Evolutionary conservation across 2,329 filamentous ascomycete species (phyloP).

Genomic region (Ustulina deusta): DNA sequence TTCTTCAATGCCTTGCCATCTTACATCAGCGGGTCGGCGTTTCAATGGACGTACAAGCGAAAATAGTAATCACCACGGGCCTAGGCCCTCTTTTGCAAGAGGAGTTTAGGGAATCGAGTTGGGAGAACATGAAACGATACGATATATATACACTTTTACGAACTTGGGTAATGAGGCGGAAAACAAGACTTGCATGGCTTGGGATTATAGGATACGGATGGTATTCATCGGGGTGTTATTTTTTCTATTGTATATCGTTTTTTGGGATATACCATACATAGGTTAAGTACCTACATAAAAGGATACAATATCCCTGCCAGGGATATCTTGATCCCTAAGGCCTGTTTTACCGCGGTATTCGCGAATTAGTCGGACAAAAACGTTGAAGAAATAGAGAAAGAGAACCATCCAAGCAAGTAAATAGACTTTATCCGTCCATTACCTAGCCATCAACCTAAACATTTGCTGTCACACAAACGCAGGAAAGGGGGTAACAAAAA

Average conservation of each 20-base stretch:
- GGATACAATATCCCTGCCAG: neutral
- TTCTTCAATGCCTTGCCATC: neutral
- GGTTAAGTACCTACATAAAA: neutral
- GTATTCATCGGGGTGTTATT: neutral
- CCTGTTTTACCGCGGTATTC: neutral
- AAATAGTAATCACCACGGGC: neutral
- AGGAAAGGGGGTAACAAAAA: too few species aligned
- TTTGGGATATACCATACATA: constrained; percentile 19
- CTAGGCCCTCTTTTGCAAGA: neutral
- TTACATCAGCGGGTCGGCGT: constrained; percentile 3
- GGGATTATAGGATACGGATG: constrained; percentile 6
- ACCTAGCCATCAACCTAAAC: too few species aligned
- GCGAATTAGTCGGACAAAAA: neutral
- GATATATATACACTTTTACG: constrained; percentile 4
- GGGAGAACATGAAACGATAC: neutral
- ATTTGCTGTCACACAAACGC: too few species aligned
- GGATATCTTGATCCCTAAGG: neutral
- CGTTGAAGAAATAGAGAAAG: neutral
- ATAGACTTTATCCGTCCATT: too few species aligned
- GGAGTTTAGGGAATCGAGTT: neutral
- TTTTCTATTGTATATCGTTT: neutral
- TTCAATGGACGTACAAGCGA: neutral
- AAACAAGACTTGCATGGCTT: constrained; percentile 10
- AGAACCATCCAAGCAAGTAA: neutral
- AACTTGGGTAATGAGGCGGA: constrained; percentile 10